These are phyloP conservation scores for Tetrapyrgos nigripes DNA, from an alignment of 1,284 basidiomycete species.

Conservation along the genomic window DNA sequence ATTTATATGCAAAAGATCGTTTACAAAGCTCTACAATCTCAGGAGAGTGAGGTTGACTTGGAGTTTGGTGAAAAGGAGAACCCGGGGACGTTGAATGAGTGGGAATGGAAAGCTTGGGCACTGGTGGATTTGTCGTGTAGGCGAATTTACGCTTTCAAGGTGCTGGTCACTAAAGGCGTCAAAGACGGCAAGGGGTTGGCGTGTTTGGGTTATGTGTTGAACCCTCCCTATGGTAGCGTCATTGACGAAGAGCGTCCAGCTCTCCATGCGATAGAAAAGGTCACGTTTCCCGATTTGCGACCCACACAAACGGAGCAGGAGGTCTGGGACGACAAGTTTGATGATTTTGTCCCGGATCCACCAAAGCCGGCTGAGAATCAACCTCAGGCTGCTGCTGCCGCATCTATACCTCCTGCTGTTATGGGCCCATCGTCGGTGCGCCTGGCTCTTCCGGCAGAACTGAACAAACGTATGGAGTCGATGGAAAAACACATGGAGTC, in stretches of 20 bases:
- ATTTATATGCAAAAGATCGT: conserved; percentile 37
- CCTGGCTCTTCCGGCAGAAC: conserved; percentile 28
- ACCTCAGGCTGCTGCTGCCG: background rate
- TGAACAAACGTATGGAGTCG: conserved; percentile 10
- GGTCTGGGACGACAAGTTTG: conserved; percentile 33
- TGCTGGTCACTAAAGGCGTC: conserved; percentile 37
- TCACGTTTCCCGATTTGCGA: conserved; percentile 33
- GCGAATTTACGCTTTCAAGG: conserved; percentile 45
- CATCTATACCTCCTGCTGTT: background rate
- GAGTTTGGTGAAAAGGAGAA: conserved; percentile 35
- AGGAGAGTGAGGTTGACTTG: conserved; percentile 43
- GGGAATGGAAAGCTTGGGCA: conserved; percentile 44
- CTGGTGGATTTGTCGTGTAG: conserved; percentile 44
- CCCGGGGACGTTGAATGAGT: conserved; percentile 23
- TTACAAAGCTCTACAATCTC: conserved; percentile 39
- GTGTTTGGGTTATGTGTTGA: conserved; percentile 40
- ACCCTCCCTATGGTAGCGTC: conserved; percentile 39
- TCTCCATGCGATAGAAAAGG: conserved; percentile 38
- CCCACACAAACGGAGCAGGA: conserved; percentile 20
- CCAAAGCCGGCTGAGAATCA: too few relatives aligned
- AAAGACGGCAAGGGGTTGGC: conserved; percentile 31
- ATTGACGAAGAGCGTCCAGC: conserved; percentile 34
- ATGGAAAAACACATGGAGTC: conserved; percentile 33
- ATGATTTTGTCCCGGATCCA: conserved; percentile 26
- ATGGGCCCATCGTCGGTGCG: background rate